phyloP scores from a whole-genome alignment of 2,329 filamentous ascomycete genomes.

The Zopfia rhizophila region DNA sequence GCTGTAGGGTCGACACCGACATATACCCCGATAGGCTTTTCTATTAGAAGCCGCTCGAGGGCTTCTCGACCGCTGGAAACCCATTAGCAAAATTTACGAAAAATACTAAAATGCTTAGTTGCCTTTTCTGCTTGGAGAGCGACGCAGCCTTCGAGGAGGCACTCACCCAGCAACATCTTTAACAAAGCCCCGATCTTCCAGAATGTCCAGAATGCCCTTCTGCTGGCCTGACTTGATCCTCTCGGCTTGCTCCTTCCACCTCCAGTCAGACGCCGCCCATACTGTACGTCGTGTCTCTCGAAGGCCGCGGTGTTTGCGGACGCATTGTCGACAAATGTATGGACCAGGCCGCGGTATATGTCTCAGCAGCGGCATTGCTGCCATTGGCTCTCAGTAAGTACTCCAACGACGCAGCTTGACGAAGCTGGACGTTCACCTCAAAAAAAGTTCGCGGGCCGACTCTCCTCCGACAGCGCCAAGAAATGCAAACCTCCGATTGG shows the following conservation, averaged over 20 bases:
- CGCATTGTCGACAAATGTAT: slow-evolving; percentile 41
- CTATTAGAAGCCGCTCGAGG: slow-evolving; percentile 71
- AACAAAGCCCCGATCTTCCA: slow-evolving; percentile 78
- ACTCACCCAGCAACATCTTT: slow-evolving; percentile 79
- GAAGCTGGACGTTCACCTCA: slow-evolving; percentile 13
- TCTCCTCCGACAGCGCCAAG: not conserved
- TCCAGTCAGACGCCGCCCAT: too few species aligned
- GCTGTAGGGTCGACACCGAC: slow-evolving; percentile 86
- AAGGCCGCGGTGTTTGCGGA: slow-evolving; percentile 32
- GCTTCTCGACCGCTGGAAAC: slow-evolving; percentile 56
- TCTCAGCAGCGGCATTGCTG: slow-evolving; percentile 42
- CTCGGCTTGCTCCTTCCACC: slow-evolving; percentile 37
- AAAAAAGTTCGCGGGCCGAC: slow-evolving; percentile 30
- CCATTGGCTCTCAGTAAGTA: slow-evolving; percentile 29
- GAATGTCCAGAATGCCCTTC: slow-evolving; percentile 66
- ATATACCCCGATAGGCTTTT: slow-evolving; percentile 76
- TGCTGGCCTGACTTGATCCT: slow-evolving; percentile 41
- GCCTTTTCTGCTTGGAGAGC: not conserved
- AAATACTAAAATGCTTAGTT: too few species aligned
- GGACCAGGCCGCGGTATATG: slow-evolving; percentile 38
- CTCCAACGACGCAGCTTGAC: too few species aligned
- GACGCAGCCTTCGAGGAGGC: not conserved
- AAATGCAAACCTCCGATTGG: slow-evolving; percentile 28
- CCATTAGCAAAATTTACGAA: slow-evolving; percentile 11
- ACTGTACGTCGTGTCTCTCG: slow-evolving; percentile 23